Conservation (phyloP, 73 alveolate species). For the Paramecium sonneborni region DNA sequence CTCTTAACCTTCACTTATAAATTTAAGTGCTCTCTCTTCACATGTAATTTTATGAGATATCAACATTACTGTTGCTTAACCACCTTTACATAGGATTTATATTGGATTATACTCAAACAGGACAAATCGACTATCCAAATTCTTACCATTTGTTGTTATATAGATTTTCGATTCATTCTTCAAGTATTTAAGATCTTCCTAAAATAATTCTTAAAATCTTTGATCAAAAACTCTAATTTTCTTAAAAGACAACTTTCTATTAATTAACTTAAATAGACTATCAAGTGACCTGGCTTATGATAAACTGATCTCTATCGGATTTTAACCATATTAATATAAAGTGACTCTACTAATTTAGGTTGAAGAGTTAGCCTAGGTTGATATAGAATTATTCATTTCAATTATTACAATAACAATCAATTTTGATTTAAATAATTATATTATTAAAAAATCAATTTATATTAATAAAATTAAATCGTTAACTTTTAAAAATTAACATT, state of each 20-base stretch:
- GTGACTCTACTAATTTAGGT: neutral
- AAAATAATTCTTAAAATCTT: neutral
- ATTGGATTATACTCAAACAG: neutral
- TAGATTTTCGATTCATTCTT: neutral
- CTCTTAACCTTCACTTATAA: neutral
- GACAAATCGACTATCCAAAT: neutral
- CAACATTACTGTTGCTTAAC: neutral
- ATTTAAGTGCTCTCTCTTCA: neutral
- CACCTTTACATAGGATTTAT: neutral
- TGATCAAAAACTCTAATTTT: slow-evolving; percentile 30
- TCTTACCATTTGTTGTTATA: neutral
- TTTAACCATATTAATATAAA: neutral
- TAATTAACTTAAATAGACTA: neutral
- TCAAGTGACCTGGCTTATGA: neutral
- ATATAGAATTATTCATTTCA: neutral
- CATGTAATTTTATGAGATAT: neutral
- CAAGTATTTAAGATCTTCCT: neutral
- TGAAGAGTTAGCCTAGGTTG: neutral
- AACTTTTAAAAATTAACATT: neutral
- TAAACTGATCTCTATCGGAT: neutral
- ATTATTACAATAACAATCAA: neutral
- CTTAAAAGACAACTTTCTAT: neutral
- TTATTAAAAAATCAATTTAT: neutral
- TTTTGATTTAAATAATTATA: neutral
- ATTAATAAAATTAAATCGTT: too few species aligned